A percentile compares a stretch with the other conserved stretches of the same genome.
These are phyloP conservation scores for Ascodesmis nigricans DNA, from an alignment of 495 filamentous ascomycete species.

Conservation along the genomic window DNA sequence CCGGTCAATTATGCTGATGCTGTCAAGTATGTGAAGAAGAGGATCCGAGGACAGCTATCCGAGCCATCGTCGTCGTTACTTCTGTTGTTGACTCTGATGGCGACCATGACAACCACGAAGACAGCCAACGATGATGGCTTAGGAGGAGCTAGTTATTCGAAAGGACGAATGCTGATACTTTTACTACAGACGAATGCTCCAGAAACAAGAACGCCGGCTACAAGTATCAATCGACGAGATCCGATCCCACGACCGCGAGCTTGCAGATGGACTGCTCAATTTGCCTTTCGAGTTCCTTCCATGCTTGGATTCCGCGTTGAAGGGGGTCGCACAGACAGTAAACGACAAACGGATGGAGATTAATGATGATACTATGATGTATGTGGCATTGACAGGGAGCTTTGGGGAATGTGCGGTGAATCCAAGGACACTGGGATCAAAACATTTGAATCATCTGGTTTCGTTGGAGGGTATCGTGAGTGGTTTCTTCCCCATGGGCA, in stretches of 20 bases:
- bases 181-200: slow-evolving; percentile 61
- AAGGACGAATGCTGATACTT: no score
- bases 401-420: slow-evolving; percentile 93
- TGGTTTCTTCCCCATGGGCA: neutral
- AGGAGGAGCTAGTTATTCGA: no score
- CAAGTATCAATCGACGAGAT: slow-evolving; percentile 89
- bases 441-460: slow-evolving; percentile 83
- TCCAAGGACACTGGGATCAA: slow-evolving; percentile 70
- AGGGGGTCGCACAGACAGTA: slow-evolving; percentile 59
- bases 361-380: slow-evolving; percentile 50
- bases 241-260: slow-evolving; percentile 64
- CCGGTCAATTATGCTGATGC: slow-evolving; percentile 16
- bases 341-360: slow-evolving; percentile 25
- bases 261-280: slow-evolving; percentile 72
- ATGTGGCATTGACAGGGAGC: slow-evolving; percentile 82
- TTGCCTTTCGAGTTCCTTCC: slow-evolving; percentile 70
- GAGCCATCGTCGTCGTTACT: neutral
- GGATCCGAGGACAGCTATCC: no score
- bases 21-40: no score
- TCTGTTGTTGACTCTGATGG: no score
- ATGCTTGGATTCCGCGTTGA: slow-evolving; percentile 76
- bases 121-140: no score
- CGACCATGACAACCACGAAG: no score
- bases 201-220: slow-evolving; percentile 53
- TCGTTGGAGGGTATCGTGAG: slow-evolving; percentile 78